Evolutionary conservation across 2,329 filamentous ascomycete genomes (phyloP), one percentile per base, ranked within the genome.

Genomic region (Emergomyces africanus): DNA sequence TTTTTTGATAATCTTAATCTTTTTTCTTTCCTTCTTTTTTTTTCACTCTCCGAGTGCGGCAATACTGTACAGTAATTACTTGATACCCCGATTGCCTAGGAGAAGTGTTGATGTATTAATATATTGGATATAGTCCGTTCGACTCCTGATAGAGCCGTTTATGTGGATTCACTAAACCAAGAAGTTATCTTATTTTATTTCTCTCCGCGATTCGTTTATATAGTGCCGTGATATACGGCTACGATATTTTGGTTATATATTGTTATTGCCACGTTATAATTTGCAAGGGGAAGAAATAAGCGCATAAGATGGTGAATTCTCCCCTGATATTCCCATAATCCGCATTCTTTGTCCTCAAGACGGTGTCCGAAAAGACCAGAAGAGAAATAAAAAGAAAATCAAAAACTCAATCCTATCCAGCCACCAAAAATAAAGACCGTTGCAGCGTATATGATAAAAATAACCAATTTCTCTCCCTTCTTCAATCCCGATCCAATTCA

Each of bases 11-110:
- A 3, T 6, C 30, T 30, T 30, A 30, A 30, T 30, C 6, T 15
- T 35, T 33, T 15, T 33, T 42, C 33, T 44, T 9, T 44, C 28
- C 1, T 18, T 44, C 1, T 18, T 44, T 25, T 44, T 44, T 12
- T 28, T 28, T 46, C 39, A 54, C 25, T 35, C 25, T 51, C 3
- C 23, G 18, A n/a, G 39, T 42, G 23, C 23, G 39, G 54, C 37
- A 55, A 42, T 42, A 33, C 58, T 59, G 58, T 59, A 56, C n/a
- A 59, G 35, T 59, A 50, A 14, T 33, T 48, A 48, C 44, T 48
- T 33, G 58, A 59, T 59, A 59, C 58, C 58, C 51, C 3, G 37
- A 37, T 49, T 35, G 35, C 50, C 54, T 1, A 5, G 23, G 53
- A 33, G 33, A 14, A 37, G 30, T 1, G 20, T 59, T 50, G n/a